phyloP scores from a whole-genome alignment of 2,329 filamentous ascomycete genomes.

The Fusarium sp. region DNA sequence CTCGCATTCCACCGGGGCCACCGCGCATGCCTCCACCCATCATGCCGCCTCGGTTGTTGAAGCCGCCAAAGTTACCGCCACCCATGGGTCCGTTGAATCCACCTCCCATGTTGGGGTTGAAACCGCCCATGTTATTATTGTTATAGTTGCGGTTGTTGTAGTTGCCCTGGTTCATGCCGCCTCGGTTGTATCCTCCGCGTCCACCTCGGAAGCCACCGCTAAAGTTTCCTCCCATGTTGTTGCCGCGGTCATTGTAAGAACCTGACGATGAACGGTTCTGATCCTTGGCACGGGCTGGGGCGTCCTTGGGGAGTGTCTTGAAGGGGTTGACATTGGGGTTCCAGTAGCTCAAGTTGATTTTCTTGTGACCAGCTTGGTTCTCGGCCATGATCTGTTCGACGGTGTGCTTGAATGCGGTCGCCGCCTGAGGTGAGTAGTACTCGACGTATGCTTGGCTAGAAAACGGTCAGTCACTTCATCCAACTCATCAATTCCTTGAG shows the following conservation, averaged over 20 bases:
- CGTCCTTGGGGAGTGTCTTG: conserved; percentile 90
- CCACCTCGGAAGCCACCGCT: conserved; percentile 66
- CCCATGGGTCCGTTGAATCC: conserved; percentile 64
- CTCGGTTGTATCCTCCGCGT: conserved; percentile 59
- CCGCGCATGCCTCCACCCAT: conserved; percentile 58
- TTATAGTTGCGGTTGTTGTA: conserved; percentile 60
- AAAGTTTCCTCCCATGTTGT: conserved; percentile 58
- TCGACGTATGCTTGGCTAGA: conserved; percentile 83
- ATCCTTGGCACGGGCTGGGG: conserved; percentile 73
- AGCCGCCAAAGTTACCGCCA: conserved; percentile 63
- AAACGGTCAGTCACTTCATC: conserved; percentile 14
- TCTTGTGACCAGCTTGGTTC: conserved; percentile 71
- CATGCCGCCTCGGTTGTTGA: conserved; percentile 61
- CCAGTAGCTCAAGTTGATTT: conserved; percentile 80
- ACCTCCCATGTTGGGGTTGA: conserved; percentile 59
- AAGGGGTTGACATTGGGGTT: conserved; percentile 86
- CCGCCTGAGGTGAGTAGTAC: conserved; percentile 84
- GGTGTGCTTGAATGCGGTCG: conserved; percentile 85
- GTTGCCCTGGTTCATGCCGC: conserved; percentile 61
- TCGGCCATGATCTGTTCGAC: conserved; percentile 74
- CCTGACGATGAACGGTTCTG: conserved; percentile 65
- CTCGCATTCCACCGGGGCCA: conserved; percentile 61
- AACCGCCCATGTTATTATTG: conserved; percentile 55
- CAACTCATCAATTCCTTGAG: background rate
- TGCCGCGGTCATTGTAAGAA: conserved; percentile 61